Evolutionary conservation across 225 moss, liverwort and hornwort species (phyloP).

Genomic region (Pseudoscleropodium purum): DNA sequence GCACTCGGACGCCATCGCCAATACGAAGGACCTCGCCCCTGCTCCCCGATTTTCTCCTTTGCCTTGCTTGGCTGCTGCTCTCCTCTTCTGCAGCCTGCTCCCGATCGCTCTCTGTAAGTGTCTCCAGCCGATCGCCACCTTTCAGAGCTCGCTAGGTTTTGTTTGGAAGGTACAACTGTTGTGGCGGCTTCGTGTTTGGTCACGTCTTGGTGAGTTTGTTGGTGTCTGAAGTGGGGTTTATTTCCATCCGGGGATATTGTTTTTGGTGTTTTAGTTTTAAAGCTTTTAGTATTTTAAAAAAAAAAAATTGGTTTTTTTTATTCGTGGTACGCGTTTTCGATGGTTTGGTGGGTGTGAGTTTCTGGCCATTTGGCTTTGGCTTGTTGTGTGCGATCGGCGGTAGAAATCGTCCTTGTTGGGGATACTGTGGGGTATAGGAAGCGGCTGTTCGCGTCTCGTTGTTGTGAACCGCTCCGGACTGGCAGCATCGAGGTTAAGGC

Average conservation of each 20-base stretch:
- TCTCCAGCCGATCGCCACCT: constrained; percentile 14
- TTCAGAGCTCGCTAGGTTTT: neutral
- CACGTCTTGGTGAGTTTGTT: neutral
- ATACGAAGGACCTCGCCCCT: neutral
- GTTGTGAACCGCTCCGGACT: neutral
- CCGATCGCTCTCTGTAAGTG: constrained; percentile 20
- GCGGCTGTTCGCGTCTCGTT: constrained; percentile 1
- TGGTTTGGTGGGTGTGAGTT: neutral
- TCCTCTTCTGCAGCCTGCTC: neutral
- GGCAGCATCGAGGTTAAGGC: neutral
- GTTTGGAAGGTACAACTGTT: neutral
- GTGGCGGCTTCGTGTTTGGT: neutral
- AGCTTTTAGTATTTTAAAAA: neutral
- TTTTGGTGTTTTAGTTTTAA: neutral
- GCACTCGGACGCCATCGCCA: neutral
- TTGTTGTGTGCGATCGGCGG: constrained; percentile 7
- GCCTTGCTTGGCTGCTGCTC: neutral
- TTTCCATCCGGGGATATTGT: neutral
- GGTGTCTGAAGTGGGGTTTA: neutral
- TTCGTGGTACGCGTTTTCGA: neutral
- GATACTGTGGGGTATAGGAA: neutral
- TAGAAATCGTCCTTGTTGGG: neutral
- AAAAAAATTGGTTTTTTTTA: too few species aligned
- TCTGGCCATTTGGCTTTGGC: neutral
- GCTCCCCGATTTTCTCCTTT: neutral